These are phyloP conservation scores for Phycomyces blakesleeanus DNA, from an alignment of 192 early-diverging fungal genomes.

Conservation along the genomic window DNA sequence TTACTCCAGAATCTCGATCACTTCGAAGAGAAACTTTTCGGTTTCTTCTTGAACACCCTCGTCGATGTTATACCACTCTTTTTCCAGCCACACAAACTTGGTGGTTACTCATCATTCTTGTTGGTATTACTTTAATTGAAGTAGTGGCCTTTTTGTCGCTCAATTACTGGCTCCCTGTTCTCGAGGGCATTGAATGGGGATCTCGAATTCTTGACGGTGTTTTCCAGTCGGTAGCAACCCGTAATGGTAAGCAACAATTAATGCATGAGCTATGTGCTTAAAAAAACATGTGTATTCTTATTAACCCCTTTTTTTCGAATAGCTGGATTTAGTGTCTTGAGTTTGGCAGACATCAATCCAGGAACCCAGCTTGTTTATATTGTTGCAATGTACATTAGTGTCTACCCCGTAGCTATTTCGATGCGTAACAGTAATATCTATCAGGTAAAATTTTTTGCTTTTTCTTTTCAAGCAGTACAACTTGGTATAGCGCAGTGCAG, in stretches of 20 bases:
- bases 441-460: slow-evolving; percentile 14
- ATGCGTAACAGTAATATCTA: slow-evolving; percentile 38
- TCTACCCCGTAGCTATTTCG: slow-evolving; percentile 36
- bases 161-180: slow-evolving; percentile 30
- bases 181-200: slow-evolving; percentile 25
- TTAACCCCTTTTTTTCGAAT: neutral
- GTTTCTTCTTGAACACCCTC: slow-evolving; percentile 33
- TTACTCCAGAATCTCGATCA: slow-evolving; percentile 14
- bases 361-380: slow-evolving; percentile 29
- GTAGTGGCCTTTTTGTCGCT: slow-evolving; percentile 23
- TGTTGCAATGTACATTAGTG: slow-evolving; percentile 38
- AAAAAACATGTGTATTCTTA: no score
- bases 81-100: slow-evolving; percentile 33
- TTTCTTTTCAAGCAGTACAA: neutral
- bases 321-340: slow-evolving; percentile 31
- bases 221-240: slow-evolving; percentile 34
- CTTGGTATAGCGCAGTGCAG: neutral
- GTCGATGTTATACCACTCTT: slow-evolving; percentile 31
- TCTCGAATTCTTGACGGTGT: slow-evolving; percentile 30
- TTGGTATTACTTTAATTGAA: slow-evolving; percentile 30
- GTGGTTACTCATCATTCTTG: slow-evolving; percentile 29
- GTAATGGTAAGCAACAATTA: slow-evolving; percentile 18
- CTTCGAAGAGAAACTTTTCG: slow-evolving; percentile 27
- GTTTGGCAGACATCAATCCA: slow-evolving; percentile 21
- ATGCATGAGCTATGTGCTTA: neutral